Percentiles rank a stretch among this genome's conserved stretches.
Conservation (phyloP, 164 flowering plant species). For the Paratinospora sagittata region DNA sequence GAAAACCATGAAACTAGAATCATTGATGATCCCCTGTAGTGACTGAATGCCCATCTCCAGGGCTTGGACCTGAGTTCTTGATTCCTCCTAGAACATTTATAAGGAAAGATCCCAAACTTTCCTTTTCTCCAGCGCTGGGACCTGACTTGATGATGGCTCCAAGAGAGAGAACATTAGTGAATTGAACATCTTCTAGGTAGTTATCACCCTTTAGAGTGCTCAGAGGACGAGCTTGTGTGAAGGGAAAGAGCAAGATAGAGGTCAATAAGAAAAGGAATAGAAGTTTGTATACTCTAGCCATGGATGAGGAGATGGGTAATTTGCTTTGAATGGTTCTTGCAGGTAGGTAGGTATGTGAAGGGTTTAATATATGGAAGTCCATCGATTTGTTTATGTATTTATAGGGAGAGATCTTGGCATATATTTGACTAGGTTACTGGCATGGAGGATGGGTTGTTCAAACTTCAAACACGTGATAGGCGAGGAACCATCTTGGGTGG, state of each 20-base stretch:
- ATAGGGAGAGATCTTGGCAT: not conserved
- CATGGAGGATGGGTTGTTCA: not conserved
- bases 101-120: not conserved
- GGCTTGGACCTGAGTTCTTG: constrained; percentile 23
- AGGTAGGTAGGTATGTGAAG: not conserved
- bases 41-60: constrained; percentile 17
- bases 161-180: not conserved
- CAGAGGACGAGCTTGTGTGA: constrained; percentile 9
- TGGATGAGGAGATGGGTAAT: not conserved
- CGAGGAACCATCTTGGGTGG: constrained; percentile 7
- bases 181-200: not conserved
- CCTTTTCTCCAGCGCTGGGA: not conserved
- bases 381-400: not conserved
- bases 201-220: not conserved
- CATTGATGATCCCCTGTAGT: constrained; percentile 10
- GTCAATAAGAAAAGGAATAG: constrained; percentile 6
- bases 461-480: constrained; percentile 11
- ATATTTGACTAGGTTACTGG: constrained; percentile 3
- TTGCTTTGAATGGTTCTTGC: not conserved
- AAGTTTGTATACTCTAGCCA: constrained; percentile 13
- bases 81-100: constrained; percentile 6
- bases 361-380: too few relatives aligned
- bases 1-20: not conserved
- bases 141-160: constrained; percentile 10
- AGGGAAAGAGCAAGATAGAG: constrained; percentile 9